A percentile compares a stretch with the other conserved stretches of the same genome.
phyloP scores from a whole-genome alignment of 352 stramenopile genomes.

The Globisporangium cystogenes region DNA sequence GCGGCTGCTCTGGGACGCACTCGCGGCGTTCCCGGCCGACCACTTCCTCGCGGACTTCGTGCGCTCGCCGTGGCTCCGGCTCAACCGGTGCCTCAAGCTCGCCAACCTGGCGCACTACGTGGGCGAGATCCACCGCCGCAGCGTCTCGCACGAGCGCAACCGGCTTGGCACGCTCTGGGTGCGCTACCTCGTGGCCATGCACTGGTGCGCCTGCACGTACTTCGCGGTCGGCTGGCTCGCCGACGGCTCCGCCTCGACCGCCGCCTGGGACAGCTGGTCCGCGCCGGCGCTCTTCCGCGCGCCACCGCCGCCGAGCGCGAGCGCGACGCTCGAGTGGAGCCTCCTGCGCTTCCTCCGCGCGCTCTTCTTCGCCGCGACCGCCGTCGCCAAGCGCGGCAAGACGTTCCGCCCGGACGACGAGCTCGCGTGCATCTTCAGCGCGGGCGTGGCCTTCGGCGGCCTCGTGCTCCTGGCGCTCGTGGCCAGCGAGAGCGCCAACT shows the following conservation, averaged over 20 bases:
- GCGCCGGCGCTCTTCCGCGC: constrained; percentile 28
- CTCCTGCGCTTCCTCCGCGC: constrained; percentile 38
- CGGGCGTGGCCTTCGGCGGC: constrained; percentile 47
- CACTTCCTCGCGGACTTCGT: constrained; percentile 28
- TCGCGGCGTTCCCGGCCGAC: constrained; percentile 43
- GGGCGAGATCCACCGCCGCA: constrained; percentile 51
- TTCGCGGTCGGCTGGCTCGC: too few species aligned
- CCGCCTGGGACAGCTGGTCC: too few species aligned
- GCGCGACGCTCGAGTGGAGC: too few species aligned
- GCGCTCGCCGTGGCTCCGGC: constrained; percentile 27
- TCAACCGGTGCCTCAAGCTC: constrained; percentile 57
- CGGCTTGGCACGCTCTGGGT: constrained; percentile 42
- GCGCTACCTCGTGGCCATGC: constrained; percentile 51
- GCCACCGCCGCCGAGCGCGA: too few species aligned
- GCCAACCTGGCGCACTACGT: constrained; percentile 47
- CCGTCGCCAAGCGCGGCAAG: constrained; percentile 51
- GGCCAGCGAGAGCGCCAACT: constrained; percentile 62
- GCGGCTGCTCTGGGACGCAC: constrained; percentile 29
- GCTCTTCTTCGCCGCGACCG: constrained; percentile 41
- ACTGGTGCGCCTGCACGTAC: constrained; percentile 58
- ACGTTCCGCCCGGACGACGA: too few species aligned
- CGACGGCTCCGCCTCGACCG: too few species aligned
- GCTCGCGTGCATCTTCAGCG: constrained; percentile 25
- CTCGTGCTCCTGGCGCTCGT: constrained; percentile 64
- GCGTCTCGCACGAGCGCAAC: constrained; percentile 52